Conservation (phyloP, 805 yeast species). For the Starmerella sp. region DNA sequence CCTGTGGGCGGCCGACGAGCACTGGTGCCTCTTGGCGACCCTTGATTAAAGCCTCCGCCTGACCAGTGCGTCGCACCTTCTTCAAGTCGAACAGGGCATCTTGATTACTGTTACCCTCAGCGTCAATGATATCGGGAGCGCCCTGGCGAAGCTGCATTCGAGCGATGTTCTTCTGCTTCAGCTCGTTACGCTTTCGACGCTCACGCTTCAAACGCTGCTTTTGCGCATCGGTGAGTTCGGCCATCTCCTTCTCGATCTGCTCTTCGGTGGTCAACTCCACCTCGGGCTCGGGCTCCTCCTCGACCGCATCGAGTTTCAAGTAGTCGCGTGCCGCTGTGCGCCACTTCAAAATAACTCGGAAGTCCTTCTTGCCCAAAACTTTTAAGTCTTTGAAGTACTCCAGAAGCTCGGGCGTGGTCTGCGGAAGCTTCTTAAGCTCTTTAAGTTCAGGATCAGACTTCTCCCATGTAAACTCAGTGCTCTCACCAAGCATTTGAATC, state of each 20-base stretch:
- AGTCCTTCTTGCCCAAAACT: constrained; percentile 90
- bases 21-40: constrained; percentile 48
- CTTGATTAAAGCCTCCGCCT: constrained; percentile 55
- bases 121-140: constrained; percentile 84
- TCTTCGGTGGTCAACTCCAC: constrained; percentile 65
- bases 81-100: constrained; percentile 69
- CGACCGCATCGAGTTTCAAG: constrained; percentile 53
- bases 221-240: constrained; percentile 59
- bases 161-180: constrained; percentile 72
- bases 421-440: constrained; percentile 55
- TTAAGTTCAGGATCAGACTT: constrained; percentile 61
- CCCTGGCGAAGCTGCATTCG: constrained; percentile 95
- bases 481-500: constrained; percentile 65
- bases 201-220: constrained; percentile 63
- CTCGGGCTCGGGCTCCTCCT: constrained; percentile 39
- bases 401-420: constrained; percentile 65
- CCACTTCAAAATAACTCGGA: constrained; percentile 74
- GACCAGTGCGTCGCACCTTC: constrained; percentile 80
- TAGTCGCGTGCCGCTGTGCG: constrained; percentile 73
- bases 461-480: constrained; percentile 53
- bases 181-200: constrained; percentile 69
- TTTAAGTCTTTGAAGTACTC: constrained; percentile 85
- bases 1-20: constrained; percentile 2
- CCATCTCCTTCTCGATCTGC: constrained; percentile 74
- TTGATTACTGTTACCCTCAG: constrained; percentile 78